Evolutionary conservation across 768 basidiomycete species (phyloP).

Genomic region (Amanita pseudoporphyria): DNA sequence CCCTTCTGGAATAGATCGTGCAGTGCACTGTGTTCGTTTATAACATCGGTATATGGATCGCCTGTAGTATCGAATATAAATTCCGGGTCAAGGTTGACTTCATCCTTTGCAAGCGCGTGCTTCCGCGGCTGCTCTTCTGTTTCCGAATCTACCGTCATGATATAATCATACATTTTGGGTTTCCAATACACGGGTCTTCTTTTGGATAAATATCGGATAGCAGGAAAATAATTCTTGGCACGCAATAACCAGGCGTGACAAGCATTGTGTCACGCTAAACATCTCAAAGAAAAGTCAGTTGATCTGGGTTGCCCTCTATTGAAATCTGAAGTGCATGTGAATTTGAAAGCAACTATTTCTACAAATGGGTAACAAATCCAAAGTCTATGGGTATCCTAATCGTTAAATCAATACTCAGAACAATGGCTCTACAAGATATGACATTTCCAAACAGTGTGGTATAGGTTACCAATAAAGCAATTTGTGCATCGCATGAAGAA

Average conservation of each 20-base stretch:
- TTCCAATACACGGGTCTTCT: background rate
- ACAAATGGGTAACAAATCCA: constrained; percentile 6
- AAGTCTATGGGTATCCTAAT: constrained; percentile 2
- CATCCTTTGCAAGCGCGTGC: constrained; percentile 31
- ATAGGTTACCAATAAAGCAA: constrained; percentile 4
- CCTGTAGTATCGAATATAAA: constrained; percentile 76
- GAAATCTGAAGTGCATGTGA: too few species aligned
- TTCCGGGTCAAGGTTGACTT: constrained; percentile 63
- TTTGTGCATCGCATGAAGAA: background rate
- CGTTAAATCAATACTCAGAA: constrained; percentile 1
- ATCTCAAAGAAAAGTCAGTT: background rate
- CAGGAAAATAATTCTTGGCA: background rate
- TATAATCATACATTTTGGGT: constrained; percentile 46
- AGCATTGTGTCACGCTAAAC: too few species aligned
- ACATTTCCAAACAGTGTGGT: background rate
- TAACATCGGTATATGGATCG: constrained; percentile 54
- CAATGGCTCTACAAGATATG: constrained; percentile 4
- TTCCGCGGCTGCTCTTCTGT: constrained; percentile 35
- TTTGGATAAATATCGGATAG: too few species aligned
- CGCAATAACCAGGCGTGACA: too few species aligned
- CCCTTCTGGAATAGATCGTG: constrained; percentile 54
- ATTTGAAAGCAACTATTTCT: constrained; percentile 3
- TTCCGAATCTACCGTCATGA: constrained; percentile 82
- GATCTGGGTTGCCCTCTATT: too few species aligned
- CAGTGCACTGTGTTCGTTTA: constrained; percentile 29